phyloP scores from a whole-genome alignment of 1,139 yeast genomes.

The Lodderomyces elongisporus region DNA sequence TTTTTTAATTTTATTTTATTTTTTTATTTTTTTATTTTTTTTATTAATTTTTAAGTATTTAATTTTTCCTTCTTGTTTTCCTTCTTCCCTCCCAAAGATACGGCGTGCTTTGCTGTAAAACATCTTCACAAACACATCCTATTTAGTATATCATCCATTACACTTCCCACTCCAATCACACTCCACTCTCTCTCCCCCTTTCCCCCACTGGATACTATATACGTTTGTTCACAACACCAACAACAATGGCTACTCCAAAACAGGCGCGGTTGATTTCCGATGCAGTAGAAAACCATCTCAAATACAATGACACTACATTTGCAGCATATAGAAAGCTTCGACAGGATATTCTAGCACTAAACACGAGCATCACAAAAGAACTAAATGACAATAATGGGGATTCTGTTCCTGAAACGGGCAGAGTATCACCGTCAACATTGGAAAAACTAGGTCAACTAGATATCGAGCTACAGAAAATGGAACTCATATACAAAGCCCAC shows the following conservation, averaged over 20 bases:
- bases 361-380: conserved; percentile 12
- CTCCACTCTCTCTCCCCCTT: no score
- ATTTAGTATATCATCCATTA: no score
- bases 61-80: no score
- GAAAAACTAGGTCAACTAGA: conserved; percentile 18
- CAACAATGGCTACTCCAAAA: conserved; percentile 6
- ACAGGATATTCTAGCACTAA: conserved; percentile 28
- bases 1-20: no score
- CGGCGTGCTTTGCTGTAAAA: no score
- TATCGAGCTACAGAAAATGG: conserved; percentile 25
- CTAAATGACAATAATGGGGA: conserved; percentile 11
- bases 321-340: conserved; percentile 30
- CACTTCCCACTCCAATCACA: no score
- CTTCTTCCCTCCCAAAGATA: no score
- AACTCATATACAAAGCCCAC: conserved; percentile 24
- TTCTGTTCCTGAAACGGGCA: conserved; percentile 7
- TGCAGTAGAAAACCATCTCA: conserved; percentile 26
- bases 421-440: conserved; percentile 1
- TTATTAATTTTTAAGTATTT: no score
- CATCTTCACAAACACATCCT: no score
- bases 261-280: conserved; percentile 25
- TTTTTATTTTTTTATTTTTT: no score
- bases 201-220: no score
- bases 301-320: conserved; percentile 31
- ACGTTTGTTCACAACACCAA: no score